These are phyloP conservation scores for Catenaria anguillulae DNA, from an alignment of 371 early-diverging fungal species.

Conservation along the genomic window DNA sequence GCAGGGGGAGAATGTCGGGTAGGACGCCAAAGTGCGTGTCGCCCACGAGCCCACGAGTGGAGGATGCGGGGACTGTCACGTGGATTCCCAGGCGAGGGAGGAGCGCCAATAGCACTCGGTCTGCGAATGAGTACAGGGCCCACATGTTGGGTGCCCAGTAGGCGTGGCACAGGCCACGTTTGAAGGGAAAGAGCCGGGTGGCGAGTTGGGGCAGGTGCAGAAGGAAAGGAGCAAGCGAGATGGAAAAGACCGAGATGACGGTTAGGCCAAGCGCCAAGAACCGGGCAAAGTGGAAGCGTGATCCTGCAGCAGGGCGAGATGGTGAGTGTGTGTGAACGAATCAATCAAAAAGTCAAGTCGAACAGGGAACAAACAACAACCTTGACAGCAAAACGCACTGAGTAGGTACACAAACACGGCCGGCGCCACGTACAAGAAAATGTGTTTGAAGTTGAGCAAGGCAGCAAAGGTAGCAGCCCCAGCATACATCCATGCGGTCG, in stretches of 20 bases:
- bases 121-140: conserved; percentile 77
- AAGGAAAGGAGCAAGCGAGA: conserved; percentile 73
- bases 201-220: conserved; percentile 46
- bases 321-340: background rate
- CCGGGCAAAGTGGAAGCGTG: background rate
- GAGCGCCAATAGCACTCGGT: conserved; percentile 46
- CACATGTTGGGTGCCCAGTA: conserved; percentile 97
- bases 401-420: conserved; percentile 83
- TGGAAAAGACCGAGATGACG: conserved; percentile 48
- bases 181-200: conserved; percentile 86
- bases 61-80: conserved; percentile 34
- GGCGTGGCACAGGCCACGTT: conserved; percentile 86
- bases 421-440: conserved; percentile 86
- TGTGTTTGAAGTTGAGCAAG: conserved; percentile 90
- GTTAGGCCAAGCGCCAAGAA: conserved; percentile 38
- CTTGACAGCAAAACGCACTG: background rate
- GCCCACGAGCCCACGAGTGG: conserved; percentile 86
- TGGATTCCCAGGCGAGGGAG: conserved; percentile 25
- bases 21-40: conserved; percentile 70
- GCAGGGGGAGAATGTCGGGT: conserved; percentile 51
- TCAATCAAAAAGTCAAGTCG: too few species aligned
- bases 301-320: background rate
- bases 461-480: conserved; percentile 72
- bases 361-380: too few species aligned
- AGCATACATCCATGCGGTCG: conserved; percentile 29